Conservation (phyloP, 768 basidiomycete genomes). For the Macrolepiota fuliginosa region DNA sequence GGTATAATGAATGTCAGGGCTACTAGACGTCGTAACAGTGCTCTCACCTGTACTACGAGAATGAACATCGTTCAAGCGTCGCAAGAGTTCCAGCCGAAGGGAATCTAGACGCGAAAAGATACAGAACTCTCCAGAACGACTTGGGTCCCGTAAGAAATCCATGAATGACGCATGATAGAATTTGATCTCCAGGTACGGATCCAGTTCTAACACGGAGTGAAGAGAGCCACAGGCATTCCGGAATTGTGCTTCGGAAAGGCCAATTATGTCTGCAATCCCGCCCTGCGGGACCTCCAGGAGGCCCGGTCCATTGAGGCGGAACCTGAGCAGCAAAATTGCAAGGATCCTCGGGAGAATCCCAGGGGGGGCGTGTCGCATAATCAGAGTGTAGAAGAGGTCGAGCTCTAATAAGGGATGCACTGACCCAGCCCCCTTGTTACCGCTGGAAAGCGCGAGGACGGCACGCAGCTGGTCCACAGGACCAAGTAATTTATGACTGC, state of each 20-base stretch:
- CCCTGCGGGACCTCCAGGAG: too few relatives aligned
- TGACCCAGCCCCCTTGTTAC: neutral
- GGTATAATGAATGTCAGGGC: neutral
- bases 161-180: constrained; percentile 1
- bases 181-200: neutral
- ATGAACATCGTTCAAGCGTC: neutral
- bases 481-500: neutral
- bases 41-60: neutral
- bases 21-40: neutral
- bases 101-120: neutral
- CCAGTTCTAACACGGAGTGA: neutral
- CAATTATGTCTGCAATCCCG: neutral
- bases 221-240: neutral
- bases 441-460: neutral
- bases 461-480: neutral
- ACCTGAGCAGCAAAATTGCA: neutral
- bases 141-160: neutral
- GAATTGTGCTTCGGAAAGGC: neutral
- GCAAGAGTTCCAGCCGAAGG: neutral
- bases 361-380: neutral
- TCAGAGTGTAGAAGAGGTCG: neutral
- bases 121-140: neutral
- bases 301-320: too few relatives aligned
- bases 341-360: neutral
- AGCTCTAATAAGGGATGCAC: neutral